Conservation (phyloP, 1,139 yeast species). For the Scheffersomyces lignicola region DNA sequence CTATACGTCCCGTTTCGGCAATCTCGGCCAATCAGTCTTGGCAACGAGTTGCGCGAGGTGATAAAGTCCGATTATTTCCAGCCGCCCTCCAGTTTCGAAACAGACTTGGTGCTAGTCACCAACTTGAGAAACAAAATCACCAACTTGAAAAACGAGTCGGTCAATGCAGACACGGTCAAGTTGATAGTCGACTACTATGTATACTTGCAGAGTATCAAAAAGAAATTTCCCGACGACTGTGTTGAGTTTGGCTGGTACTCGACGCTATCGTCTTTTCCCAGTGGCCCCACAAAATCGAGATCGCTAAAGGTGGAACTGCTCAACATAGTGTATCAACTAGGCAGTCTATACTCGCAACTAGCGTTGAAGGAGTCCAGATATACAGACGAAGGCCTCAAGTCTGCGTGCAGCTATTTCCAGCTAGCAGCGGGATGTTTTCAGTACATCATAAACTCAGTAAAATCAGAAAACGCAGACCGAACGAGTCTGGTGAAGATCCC, state of each 20-base stretch:
- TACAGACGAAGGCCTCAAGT: slow-evolving; percentile 57
- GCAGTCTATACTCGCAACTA: slow-evolving; percentile 58
- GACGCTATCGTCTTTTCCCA: slow-evolving; percentile 56
- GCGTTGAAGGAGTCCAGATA: slow-evolving; percentile 46
- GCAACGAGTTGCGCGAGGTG: slow-evolving; percentile 43
- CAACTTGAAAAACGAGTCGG: slow-evolving; percentile 21
- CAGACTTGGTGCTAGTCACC: slow-evolving; percentile 48
- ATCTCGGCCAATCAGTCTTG: slow-evolving; percentile 49
- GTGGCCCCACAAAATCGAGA: slow-evolving; percentile 36
- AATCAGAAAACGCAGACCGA: slow-evolving; percentile 5
- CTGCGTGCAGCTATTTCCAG: slow-evolving; percentile 65
- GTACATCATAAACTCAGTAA: slow-evolving; percentile 23
- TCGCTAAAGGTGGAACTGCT: slow-evolving; percentile 59
- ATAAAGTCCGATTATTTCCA: slow-evolving; percentile 68
- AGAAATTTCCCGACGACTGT: slow-evolving; percentile 43
- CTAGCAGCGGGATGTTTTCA: slow-evolving; percentile 70
- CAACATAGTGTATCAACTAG: slow-evolving; percentile 70
- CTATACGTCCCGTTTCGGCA: slow-evolving; percentile 54
- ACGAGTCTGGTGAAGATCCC: slow-evolving; percentile 12
- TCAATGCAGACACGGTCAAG: slow-evolving; percentile 16
- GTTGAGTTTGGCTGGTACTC: slow-evolving; percentile 71
- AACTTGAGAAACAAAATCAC: slow-evolving; percentile 24
- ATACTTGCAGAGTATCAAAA: slow-evolving; percentile 27
- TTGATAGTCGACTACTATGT: slow-evolving; percentile 31
- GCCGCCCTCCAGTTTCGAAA: slow-evolving; percentile 54